These are phyloP conservation scores for Pelargonium exstipulatum DNA, from an alignment of 441 rosid genomes.

Conservation along the genomic window DNA sequence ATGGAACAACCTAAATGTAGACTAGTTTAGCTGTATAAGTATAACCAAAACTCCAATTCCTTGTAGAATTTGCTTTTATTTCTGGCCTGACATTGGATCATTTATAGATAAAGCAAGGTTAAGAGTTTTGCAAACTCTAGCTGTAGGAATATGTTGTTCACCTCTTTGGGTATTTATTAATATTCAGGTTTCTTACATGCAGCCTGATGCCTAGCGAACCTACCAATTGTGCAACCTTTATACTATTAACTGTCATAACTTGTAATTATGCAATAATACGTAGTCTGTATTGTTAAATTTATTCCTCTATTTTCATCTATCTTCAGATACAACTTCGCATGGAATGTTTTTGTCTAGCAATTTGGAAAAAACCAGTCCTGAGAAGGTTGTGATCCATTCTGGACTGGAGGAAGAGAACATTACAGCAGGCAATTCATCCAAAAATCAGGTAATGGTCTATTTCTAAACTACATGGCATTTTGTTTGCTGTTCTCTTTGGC, in stretches of 20 bases:
- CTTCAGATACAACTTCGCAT: constrained; percentile 30
- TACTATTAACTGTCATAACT: neutral
- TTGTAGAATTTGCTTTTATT: too few species aligned
- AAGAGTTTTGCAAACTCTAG: too few species aligned
- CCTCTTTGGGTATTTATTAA: neutral
- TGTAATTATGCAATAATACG: neutral
- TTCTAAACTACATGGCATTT: too few species aligned
- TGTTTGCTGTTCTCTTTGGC: too few species aligned
- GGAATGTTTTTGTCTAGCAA: constrained; percentile 20
- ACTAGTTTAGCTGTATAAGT: too few species aligned
- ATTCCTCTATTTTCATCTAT: constrained; percentile 10
- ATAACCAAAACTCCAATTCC: too few species aligned
- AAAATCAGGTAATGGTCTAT: constrained; percentile 37
- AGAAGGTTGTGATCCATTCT: constrained; percentile 22
- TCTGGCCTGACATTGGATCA: too few species aligned
- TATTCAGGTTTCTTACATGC: neutral
- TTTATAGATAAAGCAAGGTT: too few species aligned
- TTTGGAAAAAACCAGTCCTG: constrained; percentile 21
- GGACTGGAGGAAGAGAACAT: constrained; percentile 25
- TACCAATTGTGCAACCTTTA: too few species aligned
- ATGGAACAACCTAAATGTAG: too few species aligned
- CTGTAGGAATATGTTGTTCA: neutral
- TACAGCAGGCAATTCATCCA: constrained; percentile 26
- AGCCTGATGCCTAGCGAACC: too few species aligned
- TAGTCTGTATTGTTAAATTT: neutral